Percentiles rank a stretch among this genome's conserved stretches.
Conservation (phyloP, 805 yeast species). For the Priceomyces castillae region DNA sequence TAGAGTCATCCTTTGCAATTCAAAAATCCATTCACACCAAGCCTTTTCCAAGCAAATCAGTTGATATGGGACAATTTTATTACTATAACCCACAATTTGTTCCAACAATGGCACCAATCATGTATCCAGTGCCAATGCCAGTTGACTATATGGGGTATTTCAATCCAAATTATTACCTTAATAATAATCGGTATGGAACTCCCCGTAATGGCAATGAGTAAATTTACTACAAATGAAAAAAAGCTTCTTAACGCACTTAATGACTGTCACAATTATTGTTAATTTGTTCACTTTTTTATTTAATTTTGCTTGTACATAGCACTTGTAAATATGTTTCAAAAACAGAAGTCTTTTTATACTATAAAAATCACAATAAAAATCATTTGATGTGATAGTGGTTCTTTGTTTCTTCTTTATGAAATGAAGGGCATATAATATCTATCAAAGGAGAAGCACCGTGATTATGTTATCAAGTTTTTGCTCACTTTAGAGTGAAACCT, state of each 20-base stretch:
- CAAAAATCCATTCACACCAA: constrained; percentile 22
- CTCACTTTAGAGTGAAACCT: too few relatives aligned
- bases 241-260: neutral
- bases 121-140: constrained; percentile 2
- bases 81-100: constrained; percentile 7
- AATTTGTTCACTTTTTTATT: neutral
- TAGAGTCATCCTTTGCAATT: constrained; percentile 41
- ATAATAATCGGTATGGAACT: neutral
- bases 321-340: neutral
- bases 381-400: too few relatives aligned
- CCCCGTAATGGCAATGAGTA: neutral
- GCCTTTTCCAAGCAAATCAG: neutral
- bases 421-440: neutral
- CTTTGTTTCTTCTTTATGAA: too few relatives aligned
- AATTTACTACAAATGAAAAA: neutral
- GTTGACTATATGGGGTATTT: constrained; percentile 7
- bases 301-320: neutral
- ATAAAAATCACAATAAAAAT: neutral
- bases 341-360: neutral
- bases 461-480: too few relatives aligned
- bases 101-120: constrained; percentile 5
- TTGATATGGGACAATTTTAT: constrained; percentile 1
- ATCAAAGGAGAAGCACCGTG: too few relatives aligned
- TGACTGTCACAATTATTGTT: neutral
- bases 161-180: constrained; percentile 10